phyloP scores from a whole-genome alignment of 129 eudicot genomes.

The Lactuca sativa region DNA sequence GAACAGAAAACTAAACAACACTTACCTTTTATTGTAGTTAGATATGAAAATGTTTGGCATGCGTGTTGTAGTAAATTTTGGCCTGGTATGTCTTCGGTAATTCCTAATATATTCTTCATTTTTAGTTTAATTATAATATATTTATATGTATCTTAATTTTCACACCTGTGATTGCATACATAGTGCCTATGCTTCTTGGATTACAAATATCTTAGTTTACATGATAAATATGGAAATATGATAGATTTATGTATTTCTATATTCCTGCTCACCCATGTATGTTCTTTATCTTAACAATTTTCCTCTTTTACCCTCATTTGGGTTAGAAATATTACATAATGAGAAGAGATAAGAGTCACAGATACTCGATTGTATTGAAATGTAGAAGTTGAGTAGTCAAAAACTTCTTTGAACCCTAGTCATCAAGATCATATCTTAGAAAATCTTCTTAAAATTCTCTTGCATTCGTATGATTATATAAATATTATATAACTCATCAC shows the following conservation, averaged over 20 bases:
- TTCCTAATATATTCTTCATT: not conserved
- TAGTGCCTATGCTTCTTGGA: not conserved
- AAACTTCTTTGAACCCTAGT: too few relatives aligned
- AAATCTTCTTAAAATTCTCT: too few relatives aligned
- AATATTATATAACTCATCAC: too few relatives aligned
- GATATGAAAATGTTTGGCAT: too few relatives aligned
- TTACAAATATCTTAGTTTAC: not conserved
- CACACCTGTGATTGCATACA: not conserved
- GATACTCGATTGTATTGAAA: conserved; percentile 70
- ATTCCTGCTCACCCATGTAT: not conserved
- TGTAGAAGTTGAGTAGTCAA: too few relatives aligned
- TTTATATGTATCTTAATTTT: not conserved
- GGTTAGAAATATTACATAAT: conserved; percentile 75
- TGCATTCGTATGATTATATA: too few relatives aligned
- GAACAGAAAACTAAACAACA: too few relatives aligned
- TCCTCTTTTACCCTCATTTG: not conserved
- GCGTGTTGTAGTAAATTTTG: too few relatives aligned
- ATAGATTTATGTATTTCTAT: not conserved
- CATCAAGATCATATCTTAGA: too few relatives aligned
- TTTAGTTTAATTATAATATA: too few relatives aligned
- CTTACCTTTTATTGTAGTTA: too few relatives aligned
- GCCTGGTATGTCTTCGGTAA: not conserved
- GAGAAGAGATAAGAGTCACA: conserved; percentile 72
- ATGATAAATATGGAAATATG: not conserved
- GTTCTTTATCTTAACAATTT: conserved; percentile 19